Conservation (phyloP, 2,329 filamentous ascomycete genomes). For the Leptoxyphium fumago region DNA sequence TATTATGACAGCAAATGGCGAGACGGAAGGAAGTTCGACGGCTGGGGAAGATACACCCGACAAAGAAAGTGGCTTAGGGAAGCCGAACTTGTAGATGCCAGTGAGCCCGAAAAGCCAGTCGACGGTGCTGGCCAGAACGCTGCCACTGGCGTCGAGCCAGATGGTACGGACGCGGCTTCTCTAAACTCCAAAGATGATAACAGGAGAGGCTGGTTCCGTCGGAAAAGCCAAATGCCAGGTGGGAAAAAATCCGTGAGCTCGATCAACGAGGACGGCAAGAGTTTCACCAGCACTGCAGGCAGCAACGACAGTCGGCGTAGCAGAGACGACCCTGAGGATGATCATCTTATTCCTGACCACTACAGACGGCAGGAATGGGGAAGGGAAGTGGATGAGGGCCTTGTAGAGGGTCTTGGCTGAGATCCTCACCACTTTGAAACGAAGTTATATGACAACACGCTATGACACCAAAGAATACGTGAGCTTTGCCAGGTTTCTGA, state of each 20-base stretch:
- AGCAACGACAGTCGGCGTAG: slow-evolving; percentile 16
- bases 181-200: background rate
- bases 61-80: slow-evolving; percentile 93
- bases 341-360: slow-evolving; percentile 35
- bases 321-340: slow-evolving; percentile 25
- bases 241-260: background rate
- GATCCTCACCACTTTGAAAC: too few relatives aligned
- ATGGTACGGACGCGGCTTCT: background rate
- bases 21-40: slow-evolving; percentile 72
- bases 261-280: background rate
- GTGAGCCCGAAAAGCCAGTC: slow-evolving; percentile 6
- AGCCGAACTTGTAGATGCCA: slow-evolving; percentile 76
- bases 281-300: slow-evolving; percentile 9
- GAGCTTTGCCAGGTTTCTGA: background rate
- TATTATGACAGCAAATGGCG: slow-evolving; percentile 99
- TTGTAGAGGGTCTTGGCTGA: slow-evolving; percentile 66
- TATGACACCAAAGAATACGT: background rate
- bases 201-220: background rate
- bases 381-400: slow-evolving; percentile 75
- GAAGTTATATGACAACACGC: background rate
- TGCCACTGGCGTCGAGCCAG: background rate
- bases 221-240: background rate
- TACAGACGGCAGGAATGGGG: slow-evolving; percentile 38
- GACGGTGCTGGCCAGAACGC: background rate
- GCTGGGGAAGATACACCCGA: slow-evolving; percentile 88